Evolutionary conservation across 164 flowering plant genomes (phyloP), one percentile per base, ranked within the genome.

Genomic region (Liriodendron chinense): DNA sequence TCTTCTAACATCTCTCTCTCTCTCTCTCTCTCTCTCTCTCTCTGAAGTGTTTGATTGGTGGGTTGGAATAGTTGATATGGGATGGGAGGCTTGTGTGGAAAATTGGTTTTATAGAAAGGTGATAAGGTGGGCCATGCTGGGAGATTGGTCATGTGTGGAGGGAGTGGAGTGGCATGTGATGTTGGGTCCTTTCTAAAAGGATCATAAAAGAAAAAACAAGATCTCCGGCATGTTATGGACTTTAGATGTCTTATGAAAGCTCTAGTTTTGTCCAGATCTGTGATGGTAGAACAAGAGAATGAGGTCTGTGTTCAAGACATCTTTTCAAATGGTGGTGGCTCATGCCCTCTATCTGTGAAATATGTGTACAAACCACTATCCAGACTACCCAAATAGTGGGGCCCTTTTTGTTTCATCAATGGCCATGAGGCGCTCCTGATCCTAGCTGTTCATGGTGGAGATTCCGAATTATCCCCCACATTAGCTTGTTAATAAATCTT

Each of bases 141-240:
- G 65, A 62, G 71, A 62, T 71, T 67, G 63, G 69, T 71, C 63
- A 47, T 78, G 76, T 77, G 79, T 80, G 79, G 85, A 73, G 78
- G 75, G 20, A 78, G 34, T 59, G 63, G 69, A 62, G 47, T 70
- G 72, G 12, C 83, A 49, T 78, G 80, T 78, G 80, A 74, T 7
- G 69, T 43, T 50, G 63, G 68, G 62, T 47, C 64, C 73, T 66
- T 26, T 72, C 14, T 66, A 47, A 74, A 24, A 50, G 43, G 28
- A 48, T 24, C 9, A 26, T 6, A 21, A 28, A 67, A 71, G 21
- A 50, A 71, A 68, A 63, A 28, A 64, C 50, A 76, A 65, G 75
- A 74, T 70, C 28, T 50, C 74, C 70, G 66, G 23, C 71, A 65
- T 50, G 49, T 16, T 53, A 16, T 49, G 13, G 62, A 14, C 71